A percentile compares a stretch with the other conserved stretches of the same genome.
Evolutionary conservation across 352 stramenopile species (phyloP).

Genomic region (Nothophytophthora sp.): DNA sequence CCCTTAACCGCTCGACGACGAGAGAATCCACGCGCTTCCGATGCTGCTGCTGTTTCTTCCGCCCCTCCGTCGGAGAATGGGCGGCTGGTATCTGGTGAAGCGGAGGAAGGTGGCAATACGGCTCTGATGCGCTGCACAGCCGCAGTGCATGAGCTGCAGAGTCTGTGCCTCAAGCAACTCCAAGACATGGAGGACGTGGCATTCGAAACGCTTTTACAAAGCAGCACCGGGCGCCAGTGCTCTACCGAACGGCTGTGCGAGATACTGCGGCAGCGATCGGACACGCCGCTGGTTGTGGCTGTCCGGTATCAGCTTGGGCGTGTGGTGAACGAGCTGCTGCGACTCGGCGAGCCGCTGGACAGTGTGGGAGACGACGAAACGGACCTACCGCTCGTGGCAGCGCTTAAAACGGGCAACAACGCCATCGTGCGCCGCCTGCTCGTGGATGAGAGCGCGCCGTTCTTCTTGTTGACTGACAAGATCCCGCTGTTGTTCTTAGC

Average conservation of each 20-base stretch:
- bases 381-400: conserved; percentile 70
- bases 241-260: conserved; percentile 67
- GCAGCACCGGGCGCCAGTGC: conserved; percentile 61
- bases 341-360: conserved; percentile 52
- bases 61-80: conserved; percentile 20
- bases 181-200: conserved; percentile 43
- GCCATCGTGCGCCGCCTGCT: conserved; percentile 74
- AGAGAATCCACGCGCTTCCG: conserved; percentile 8
- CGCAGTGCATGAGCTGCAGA: conserved; percentile 43
- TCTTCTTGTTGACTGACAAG: conserved; percentile 78
- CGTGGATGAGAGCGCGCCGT: conserved; percentile 67
- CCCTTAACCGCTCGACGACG: conserved; percentile 24
- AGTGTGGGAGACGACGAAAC: conserved; percentile 41
- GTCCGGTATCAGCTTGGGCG: conserved; percentile 81
- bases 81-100: conserved; percentile 4
- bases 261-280: conserved; percentile 61
- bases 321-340: conserved; percentile 79
- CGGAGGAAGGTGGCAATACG: conserved; percentile 1
- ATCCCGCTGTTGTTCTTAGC: conserved; percentile 77
- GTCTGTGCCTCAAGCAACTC: conserved; percentile 56
- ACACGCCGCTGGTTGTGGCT: conserved; percentile 65
- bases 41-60: conserved; percentile 2
- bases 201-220: conserved; percentile 63
- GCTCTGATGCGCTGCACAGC: conserved; percentile 22
- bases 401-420: conserved; percentile 71